These are phyloP conservation scores for Daedaleopsis sinensis DNA, from an alignment of 768 basidiomycete species.

Conservation along the genomic window DNA sequence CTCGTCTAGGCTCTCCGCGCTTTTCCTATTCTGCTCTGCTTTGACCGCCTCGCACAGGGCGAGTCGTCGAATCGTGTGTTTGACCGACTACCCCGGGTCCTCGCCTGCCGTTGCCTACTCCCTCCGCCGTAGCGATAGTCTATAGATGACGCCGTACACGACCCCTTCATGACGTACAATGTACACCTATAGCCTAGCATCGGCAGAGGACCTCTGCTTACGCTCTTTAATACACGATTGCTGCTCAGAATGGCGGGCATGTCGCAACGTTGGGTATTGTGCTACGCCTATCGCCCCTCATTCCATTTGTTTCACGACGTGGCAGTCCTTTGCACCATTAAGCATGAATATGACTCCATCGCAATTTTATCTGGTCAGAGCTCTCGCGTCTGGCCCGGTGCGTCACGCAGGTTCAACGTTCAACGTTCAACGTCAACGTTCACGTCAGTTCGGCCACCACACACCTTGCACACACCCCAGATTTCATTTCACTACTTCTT, in stretches of 20 bases:
- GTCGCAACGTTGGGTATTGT: neutral
- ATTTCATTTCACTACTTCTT: neutral
- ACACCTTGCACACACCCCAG: too few species aligned
- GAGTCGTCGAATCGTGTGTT: conserved; percentile 19
- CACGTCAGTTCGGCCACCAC: too few species aligned
- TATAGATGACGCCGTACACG: neutral
- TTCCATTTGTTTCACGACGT: too few species aligned
- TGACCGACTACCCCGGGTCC: conserved; percentile 15
- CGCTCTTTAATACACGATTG: conserved; percentile 22
- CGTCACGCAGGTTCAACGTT: too few species aligned
- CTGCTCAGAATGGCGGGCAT: conserved; percentile 3
- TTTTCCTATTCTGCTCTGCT: neutral
- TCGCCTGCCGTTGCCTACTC: neutral
- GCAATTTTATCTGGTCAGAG: too few species aligned
- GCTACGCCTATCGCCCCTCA: too few species aligned
- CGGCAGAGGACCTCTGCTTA: conserved; percentile 18
- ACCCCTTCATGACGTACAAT: conserved; percentile 14
- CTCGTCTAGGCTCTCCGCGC: neutral
- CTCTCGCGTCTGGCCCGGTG: too few species aligned
- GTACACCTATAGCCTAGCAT: conserved; percentile 15
- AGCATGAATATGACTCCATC: too few species aligned
- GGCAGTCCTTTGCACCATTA: too few species aligned
- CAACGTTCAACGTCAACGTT: neutral
- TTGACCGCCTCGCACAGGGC: conserved; percentile 1
- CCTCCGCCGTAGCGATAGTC: neutral